A percentile compares a stretch with the other conserved stretches of the same genome.
Conservation (phyloP, 1,284 basidiomycete genomes). For the Fistulina hepatica region DNA sequence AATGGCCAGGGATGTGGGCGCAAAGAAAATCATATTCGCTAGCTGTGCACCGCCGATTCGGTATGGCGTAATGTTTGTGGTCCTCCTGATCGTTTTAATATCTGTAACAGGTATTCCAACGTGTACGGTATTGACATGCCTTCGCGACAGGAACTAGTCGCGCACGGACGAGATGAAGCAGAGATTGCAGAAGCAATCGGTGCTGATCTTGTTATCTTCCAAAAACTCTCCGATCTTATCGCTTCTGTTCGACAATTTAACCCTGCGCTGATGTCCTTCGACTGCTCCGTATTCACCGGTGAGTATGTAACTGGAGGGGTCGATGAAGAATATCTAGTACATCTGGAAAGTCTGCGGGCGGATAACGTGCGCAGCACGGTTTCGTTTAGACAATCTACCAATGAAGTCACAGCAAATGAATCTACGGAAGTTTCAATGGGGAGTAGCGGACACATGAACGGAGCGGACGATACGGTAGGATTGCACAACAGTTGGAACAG, state of each 20-base stretch:
- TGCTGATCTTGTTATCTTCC: constrained; percentile 95
- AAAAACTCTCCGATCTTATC: constrained; percentile 87
- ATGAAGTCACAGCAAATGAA: constrained; percentile 27
- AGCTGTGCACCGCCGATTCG: constrained; percentile 96
- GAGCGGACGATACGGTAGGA: constrained; percentile 64
- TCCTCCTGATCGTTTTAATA: constrained; percentile 2
- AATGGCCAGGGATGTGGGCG: constrained; percentile 99
- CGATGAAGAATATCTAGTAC: constrained; percentile 71
- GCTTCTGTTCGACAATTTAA: constrained; percentile 86
- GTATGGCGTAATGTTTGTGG: constrained; percentile 23
- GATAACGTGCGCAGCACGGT: constrained; percentile 74
- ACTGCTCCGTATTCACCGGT: constrained; percentile 97
- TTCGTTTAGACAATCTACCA: constrained; percentile 23
- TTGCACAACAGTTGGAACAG: constrained; percentile 62
- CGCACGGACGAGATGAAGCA: constrained; percentile 67
- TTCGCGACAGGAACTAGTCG: constrained; percentile 87
- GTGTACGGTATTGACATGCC: constrained; percentile 99
- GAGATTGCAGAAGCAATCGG: constrained; percentile 82
- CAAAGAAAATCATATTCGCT: constrained; percentile 94
- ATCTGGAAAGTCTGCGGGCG: constrained; percentile 70
- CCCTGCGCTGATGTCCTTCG: constrained; percentile 69
- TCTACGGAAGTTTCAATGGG: constrained; percentile 6
- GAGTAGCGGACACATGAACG: constrained; percentile 36
- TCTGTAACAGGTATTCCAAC: constrained; percentile 62
- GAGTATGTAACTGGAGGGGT: constrained; percentile 97